Conservation (phyloP, 345 rosid genomes). For the Gossypium turneri region DNA sequence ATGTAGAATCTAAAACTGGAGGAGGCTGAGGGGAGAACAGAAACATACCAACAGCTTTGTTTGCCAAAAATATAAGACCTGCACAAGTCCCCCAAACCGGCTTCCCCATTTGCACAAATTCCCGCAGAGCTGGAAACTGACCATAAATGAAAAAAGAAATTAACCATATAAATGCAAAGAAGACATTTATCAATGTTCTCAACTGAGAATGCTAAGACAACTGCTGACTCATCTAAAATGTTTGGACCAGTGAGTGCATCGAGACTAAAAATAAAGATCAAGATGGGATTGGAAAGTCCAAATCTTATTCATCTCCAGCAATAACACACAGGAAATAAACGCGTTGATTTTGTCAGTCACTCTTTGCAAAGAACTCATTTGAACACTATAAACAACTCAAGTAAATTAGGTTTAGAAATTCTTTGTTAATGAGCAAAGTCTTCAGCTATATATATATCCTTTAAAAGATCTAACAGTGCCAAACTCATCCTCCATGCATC, state of each 20-base stretch:
- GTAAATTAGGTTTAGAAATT: not conserved
- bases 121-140: conserved; percentile 91
- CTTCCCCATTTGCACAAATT: conserved; percentile 79
- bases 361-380: not conserved
- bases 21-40: not conserved
- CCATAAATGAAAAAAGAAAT: conserved; percentile 8
- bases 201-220: not conserved
- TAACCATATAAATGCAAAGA: not conserved
- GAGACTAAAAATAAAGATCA: not conserved
- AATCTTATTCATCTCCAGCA: no score
- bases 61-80: conserved; percentile 90
- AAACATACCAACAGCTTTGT: conserved; percentile 71
- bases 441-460: not conserved
- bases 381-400: not conserved
- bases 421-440: not conserved
- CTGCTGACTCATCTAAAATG: not conserved
- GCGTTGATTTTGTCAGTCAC: not conserved
- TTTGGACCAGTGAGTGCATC: not conserved
- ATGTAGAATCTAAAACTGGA: not conserved
- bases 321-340: not conserved
- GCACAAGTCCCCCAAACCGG: conserved; percentile 99
- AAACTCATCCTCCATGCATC: not conserved
- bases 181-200: not conserved
- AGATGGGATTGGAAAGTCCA: not conserved
- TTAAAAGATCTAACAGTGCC: not conserved